A percentile compares a stretch with the other conserved stretches of the same genome.
Conservation (phyloP, 164 flowering plant genomes). For the Aristolochia contorta region DNA sequence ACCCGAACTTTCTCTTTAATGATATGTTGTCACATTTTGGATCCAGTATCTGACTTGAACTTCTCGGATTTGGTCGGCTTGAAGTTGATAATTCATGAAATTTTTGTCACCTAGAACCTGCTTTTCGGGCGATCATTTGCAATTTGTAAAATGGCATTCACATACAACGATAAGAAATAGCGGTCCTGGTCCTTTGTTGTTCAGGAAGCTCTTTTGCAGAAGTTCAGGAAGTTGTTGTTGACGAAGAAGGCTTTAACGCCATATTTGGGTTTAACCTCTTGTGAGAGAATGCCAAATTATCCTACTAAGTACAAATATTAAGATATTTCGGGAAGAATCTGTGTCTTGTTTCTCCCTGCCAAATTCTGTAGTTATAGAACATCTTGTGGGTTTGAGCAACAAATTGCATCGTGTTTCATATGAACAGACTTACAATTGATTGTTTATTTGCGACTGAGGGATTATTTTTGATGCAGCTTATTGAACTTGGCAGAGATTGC, state of each 20-base stretch:
- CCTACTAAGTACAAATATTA: neutral
- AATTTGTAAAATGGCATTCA: neutral
- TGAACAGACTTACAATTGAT: neutral
- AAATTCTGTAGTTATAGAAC: neutral
- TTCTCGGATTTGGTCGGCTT: too few relatives aligned
- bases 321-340: too few relatives aligned
- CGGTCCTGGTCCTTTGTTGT: too few relatives aligned
- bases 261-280: too few relatives aligned
- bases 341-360: neutral
- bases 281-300: neutral
- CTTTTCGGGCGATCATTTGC: neutral
- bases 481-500: conserved; percentile 63
- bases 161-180: neutral
- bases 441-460: conserved; percentile 31
- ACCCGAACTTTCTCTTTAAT: too few relatives aligned
- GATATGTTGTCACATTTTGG: too few relatives aligned
- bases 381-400: neutral
- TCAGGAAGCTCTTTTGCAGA: too few relatives aligned
- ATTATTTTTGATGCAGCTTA: conserved; percentile 59
- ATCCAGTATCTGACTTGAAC: too few relatives aligned
- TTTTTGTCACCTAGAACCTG: too few relatives aligned
- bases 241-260: too few relatives aligned
- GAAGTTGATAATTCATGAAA: too few relatives aligned
- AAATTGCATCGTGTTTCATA: neutral
- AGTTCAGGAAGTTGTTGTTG: too few relatives aligned